Evolutionary conservation across 2,329 filamentous ascomycete genomes (phyloP).

Genomic region (Aspergillus candidus): DNA sequence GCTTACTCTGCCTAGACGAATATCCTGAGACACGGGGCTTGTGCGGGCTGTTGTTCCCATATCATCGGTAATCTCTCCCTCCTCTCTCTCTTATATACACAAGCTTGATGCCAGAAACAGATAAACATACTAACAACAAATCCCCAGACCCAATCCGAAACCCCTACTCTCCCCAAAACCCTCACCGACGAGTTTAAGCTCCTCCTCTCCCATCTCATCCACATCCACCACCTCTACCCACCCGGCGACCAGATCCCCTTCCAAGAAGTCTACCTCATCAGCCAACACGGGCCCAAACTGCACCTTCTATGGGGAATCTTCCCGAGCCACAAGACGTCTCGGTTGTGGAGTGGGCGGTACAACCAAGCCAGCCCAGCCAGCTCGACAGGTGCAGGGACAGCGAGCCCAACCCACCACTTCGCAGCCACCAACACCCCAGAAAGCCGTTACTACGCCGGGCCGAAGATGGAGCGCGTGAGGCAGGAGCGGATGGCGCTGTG

Average conservation of each 20-base stretch:
- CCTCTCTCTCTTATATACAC: no score
- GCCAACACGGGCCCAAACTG: conserved; percentile 23
- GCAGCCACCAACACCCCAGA: background rate
- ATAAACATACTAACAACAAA: conserved; percentile 7
- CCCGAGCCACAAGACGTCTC: conserved; percentile 22
- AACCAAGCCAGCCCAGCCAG: background rate
- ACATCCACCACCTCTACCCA: conserved; percentile 13
- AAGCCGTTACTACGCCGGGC: conserved; percentile 12
- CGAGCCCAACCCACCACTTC: conserved; percentile 1
- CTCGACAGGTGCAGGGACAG: conserved; percentile 11
- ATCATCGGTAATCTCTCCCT: conserved; percentile 13
- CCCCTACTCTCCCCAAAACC: conserved; percentile 5
- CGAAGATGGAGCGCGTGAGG: conserved; percentile 14
- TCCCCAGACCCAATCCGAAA: conserved; percentile 2
- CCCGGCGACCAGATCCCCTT: conserved; percentile 22
- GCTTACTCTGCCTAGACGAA: conserved; percentile 15
- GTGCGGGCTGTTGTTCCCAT: conserved; percentile 14
- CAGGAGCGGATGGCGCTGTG: conserved; percentile 10
- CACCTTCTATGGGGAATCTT: conserved; percentile 25
- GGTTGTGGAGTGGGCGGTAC: conserved; percentile 12
- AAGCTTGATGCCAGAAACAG: background rate
- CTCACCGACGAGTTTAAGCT: conserved; percentile 22
- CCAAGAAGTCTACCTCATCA: conserved; percentile 26
- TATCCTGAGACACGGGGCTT: conserved; percentile 3
- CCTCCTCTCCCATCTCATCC: conserved; percentile 19